These are phyloP conservation scores for Oenanthe javanica DNA, from an alignment of 140 eudicot species.

Conservation along the genomic window DNA sequence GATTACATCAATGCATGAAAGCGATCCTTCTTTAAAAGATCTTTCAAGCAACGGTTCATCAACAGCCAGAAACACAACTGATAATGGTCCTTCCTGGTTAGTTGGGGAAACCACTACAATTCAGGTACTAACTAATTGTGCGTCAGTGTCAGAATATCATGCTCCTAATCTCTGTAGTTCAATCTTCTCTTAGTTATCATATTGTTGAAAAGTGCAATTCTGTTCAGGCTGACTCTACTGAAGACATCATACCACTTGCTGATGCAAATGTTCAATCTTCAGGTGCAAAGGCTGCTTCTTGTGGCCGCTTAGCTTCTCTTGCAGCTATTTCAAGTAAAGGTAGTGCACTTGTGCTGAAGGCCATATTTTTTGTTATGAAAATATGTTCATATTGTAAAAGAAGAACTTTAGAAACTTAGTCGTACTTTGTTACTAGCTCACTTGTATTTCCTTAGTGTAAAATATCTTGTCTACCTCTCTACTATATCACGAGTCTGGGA, in stretches of 20 bases:
- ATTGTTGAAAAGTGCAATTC: background rate
- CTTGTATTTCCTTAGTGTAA: background rate
- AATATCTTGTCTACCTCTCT: background rate
- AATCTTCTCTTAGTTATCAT: slow-evolving; percentile 1
- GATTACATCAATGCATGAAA: slow-evolving; percentile 25
- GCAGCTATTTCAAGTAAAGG: slow-evolving; percentile 72
- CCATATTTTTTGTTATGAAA: background rate
- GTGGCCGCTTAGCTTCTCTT: slow-evolving; percentile 72
- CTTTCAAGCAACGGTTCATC: slow-evolving; percentile 16
- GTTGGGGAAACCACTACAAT: slow-evolving; percentile 30
- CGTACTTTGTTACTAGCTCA: background rate
- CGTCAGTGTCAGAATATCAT: background rate
- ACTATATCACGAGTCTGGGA: background rate
- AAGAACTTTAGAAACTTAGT: background rate
- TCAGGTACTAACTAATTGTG: slow-evolving; percentile 35
- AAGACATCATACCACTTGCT: slow-evolving; percentile 48
- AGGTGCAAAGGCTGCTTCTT: slow-evolving; percentile 95
- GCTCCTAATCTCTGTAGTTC: background rate
- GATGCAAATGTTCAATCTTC: slow-evolving; percentile 61
- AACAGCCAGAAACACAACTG: slow-evolving; percentile 17
- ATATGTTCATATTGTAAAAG: background rate
- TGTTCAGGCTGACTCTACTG: slow-evolving; percentile 40
- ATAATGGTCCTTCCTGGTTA: slow-evolving; percentile 20
- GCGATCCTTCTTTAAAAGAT: slow-evolving; percentile 16
- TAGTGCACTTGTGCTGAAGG: slow-evolving; percentile 10